Base-by-base conservation (phyloP, 225 moss, liverwort and hornwort species). In the Asterella californica region DNA sequence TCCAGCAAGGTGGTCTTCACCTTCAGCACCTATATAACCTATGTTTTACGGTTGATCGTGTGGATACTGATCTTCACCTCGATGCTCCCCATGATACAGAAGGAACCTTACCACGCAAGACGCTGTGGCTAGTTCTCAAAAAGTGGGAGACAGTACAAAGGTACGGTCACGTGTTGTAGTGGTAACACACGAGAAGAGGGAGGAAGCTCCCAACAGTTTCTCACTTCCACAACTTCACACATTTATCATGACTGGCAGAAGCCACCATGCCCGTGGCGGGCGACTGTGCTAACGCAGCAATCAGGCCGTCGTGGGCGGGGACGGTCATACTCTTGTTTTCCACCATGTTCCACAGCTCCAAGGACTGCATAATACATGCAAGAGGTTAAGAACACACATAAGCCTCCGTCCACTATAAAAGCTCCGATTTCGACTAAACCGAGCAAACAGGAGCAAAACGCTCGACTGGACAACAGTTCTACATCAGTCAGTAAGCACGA, bases 241-340 rank as follows among this genome's bases (percentile, higher is more conserved):
- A 88, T 87, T 95, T 99, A 80, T 99, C 99, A 64, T 99, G 99
- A 83, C 99, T 99, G 61, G 99, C 99, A 17, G 99, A 99, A 52
- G 99, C 99, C 76, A 99, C 99, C 99, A 99, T 99, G 61, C 99
- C 95, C 14, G 99, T 99, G 34, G 95, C 90, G 52, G 92, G 90
- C 57, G 99, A 99, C 79, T 94, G 92, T 47, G 99, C 99, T 79
- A 99, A 83, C 50, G 95, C 95, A 24, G 99, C 99, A 79, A 99
- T 95, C 48, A 99, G 85, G 64, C 95, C 95, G 12, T 99, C 99
- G 81, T 99, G 99, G 21, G 99, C 99, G 50, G 99, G 89, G 42
- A 99, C 95, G 15, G 99, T 99, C 99, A 99, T 99, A 87, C 99
- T 99, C 75, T 99, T 91, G 81, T 95, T 99, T 84, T 99, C 99